These are phyloP conservation scores for Cladosporium sp. DNA, from an alignment of 2,329 filamentous ascomycete species.

Conservation along the genomic window DNA sequence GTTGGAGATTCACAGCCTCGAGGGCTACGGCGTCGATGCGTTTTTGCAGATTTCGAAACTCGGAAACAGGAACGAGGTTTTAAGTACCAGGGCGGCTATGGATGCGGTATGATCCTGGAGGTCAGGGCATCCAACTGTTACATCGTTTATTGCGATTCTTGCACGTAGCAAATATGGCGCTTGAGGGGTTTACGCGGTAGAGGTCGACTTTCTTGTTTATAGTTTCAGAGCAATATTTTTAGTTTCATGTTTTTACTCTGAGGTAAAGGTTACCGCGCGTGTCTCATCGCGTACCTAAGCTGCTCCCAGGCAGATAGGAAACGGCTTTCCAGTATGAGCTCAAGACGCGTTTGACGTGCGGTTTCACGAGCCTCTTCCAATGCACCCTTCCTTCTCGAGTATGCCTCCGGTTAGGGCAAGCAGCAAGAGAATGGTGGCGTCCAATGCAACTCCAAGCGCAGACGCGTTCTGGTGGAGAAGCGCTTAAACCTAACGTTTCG, in stretches of 20 bases:
- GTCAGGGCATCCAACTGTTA: conserved; percentile 12
- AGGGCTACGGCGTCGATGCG: conserved; percentile 93
- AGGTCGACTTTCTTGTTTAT: no score
- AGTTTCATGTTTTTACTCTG: background rate
- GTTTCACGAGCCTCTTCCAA: background rate
- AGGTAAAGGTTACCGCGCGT: background rate
- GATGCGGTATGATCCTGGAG: conserved; percentile 45
- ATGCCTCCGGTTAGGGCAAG: background rate
- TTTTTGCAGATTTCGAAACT: conserved; percentile 95
- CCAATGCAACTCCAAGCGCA: conserved; percentile 1
- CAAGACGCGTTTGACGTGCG: background rate
- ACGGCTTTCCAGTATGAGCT: background rate
- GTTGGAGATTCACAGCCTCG: conserved; percentile 84
- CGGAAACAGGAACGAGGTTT: conserved; percentile 96
- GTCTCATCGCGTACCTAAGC: background rate
- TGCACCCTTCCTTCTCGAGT: background rate
- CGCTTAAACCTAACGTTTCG: background rate
- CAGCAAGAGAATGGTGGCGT: background rate
- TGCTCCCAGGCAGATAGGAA: background rate
- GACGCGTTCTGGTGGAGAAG: background rate
- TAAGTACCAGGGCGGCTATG: conserved; percentile 62
- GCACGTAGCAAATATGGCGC: background rate
- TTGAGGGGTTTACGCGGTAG: no score
- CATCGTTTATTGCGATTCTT: background rate
- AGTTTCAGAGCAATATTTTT: background rate